Conservation (phyloP, 129 eudicot genomes). For the sunflower (Helianthus annuus) region DNA sequence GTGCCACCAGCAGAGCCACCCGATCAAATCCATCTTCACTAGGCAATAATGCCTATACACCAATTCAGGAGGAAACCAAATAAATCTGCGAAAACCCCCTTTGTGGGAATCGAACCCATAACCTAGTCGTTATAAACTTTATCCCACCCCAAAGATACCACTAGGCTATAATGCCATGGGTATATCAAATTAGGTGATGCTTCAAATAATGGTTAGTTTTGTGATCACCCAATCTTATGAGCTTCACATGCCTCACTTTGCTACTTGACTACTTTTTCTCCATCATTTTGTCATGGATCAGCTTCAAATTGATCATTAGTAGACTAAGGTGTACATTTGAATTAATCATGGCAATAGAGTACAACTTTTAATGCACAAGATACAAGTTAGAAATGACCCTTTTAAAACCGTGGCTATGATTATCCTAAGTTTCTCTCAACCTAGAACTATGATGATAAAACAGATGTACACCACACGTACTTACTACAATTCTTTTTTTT, state of each 20-base stretch:
- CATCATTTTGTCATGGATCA: slow-evolving; percentile 21
- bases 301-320: slow-evolving; percentile 14
- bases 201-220: slow-evolving; percentile 3
- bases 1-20: too few relatives aligned
- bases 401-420: slow-evolving; percentile 16
- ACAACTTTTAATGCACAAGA: slow-evolving; percentile 1
- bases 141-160: too few relatives aligned
- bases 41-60: too few relatives aligned
- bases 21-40: too few relatives aligned
- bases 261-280: slow-evolving; percentile 14
- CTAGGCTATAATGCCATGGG: too few relatives aligned
- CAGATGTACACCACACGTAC: slow-evolving; percentile 4
- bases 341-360: slow-evolving; percentile 12
- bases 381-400: slow-evolving; percentile 2
- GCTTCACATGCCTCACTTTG: slow-evolving; percentile 28
- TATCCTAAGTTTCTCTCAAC: slow-evolving; percentile 4
- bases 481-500: neutral
- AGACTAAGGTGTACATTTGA: slow-evolving; percentile 11
- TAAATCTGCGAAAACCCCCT: too few relatives aligned
- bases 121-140: too few relatives aligned
- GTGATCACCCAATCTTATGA: slow-evolving; percentile 25
- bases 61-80: too few relatives aligned
- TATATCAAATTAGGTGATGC: too few relatives aligned
- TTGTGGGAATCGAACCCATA: too few relatives aligned
- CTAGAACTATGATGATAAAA: slow-evolving; percentile 26